Evolutionary conservation across 225 moss, liverwort and hornwort species (phyloP).

Genomic region (Straminergon stramineum): DNA sequence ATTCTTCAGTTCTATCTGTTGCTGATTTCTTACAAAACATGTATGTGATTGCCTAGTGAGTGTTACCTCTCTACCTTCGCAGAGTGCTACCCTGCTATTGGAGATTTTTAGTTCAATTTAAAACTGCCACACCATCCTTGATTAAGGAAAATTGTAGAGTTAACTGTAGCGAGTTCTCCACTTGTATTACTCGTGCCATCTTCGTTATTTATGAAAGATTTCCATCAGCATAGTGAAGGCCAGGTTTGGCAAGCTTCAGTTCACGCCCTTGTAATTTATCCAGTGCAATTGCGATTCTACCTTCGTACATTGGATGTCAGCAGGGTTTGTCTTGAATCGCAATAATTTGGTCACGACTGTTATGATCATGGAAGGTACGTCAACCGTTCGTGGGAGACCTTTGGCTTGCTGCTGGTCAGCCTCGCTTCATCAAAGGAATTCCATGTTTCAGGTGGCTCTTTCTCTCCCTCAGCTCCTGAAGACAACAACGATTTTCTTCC

Average conservation of each 20-base stretch:
- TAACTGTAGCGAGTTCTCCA: not conserved
- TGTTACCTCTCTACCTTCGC: not conserved
- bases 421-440: not conserved
- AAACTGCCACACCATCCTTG: slow-evolving; percentile 17
- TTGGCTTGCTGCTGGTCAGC: not conserved
- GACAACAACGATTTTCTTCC: not conserved
- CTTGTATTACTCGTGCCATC: not conserved
- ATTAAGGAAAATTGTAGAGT: slow-evolving; percentile 21
- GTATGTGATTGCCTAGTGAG: slow-evolving; percentile 4
- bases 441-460: not conserved
- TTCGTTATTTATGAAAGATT: not conserved
- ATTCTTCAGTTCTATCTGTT: slow-evolving; percentile 21
- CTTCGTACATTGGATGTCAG: not conserved
- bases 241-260: slow-evolving; percentile 5
- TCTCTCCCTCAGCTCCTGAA: not conserved
- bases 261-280: not conserved
- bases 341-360: not conserved
- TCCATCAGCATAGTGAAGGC: slow-evolving; percentile 2
- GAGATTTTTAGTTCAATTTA: not conserved
- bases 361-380: not conserved
- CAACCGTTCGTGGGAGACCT: not conserved
- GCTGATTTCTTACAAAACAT: not conserved
- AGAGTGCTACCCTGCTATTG: not conserved
- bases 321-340: not conserved
- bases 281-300: not conserved